Conservation (phyloP, 2,329 filamentous ascomycete species). For the Stylonectria norvegica region DNA sequence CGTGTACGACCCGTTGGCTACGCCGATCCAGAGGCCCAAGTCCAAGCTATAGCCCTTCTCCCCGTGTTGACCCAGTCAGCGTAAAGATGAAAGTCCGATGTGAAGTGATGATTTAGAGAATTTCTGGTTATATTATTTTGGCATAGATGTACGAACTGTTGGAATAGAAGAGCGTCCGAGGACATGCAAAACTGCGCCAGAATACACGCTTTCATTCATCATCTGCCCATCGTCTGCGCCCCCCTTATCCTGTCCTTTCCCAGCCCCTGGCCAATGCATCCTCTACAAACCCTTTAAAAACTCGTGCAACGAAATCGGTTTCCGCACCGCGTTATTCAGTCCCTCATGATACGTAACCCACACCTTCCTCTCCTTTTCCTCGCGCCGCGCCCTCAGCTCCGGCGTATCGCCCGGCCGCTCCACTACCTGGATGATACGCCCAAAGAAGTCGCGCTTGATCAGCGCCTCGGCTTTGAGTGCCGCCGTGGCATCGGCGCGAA, state of each 20-base stretch:
- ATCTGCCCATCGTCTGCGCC: conserved; percentile 6
- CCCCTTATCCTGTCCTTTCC: conserved; percentile 11
- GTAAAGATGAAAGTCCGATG: conserved; percentile 4
- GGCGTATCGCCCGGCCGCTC: conserved; percentile 27
- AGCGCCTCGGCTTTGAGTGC: conserved; percentile 31
- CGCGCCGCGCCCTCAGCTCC: conserved; percentile 27
- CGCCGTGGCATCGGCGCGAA: conserved; percentile 33
- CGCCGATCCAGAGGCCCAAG: conserved; percentile 50
- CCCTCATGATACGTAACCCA: conserved; percentile 92
- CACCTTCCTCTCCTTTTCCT: conserved; percentile 56
- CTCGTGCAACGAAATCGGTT: conserved; percentile 78
- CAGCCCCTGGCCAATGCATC: background rate
- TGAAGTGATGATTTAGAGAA: background rate
- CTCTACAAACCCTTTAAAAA: conserved; percentile 63
- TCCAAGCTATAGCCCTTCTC: conserved; percentile 55
- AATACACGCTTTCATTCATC: conserved; percentile 3
- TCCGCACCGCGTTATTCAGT: conserved; percentile 86
- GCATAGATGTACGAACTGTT: conserved; percentile 17
- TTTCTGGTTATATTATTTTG: background rate
- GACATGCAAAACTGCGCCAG: too few relatives aligned
- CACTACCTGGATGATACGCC: conserved; percentile 58
- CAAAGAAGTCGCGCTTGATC: conserved; percentile 82
- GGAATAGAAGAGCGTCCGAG: conserved; percentile 14
- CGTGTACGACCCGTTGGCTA: conserved; percentile 54
- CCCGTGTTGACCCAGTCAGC: too few relatives aligned